Conservation (phyloP, 768 basidiomycete genomes). For the Terana coerulea region DNA sequence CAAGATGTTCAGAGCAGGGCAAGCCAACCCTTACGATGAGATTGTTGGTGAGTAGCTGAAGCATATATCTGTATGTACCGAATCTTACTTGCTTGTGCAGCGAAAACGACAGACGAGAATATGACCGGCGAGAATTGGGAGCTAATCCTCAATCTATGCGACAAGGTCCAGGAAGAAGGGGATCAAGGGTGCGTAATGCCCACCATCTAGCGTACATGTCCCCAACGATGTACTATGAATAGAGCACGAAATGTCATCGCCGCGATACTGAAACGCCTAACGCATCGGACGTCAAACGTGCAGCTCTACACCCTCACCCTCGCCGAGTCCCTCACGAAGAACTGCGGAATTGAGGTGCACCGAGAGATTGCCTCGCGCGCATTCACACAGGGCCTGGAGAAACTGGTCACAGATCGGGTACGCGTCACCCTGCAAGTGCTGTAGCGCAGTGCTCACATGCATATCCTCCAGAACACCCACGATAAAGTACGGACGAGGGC, state of each 20-base stretch:
- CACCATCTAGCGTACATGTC: not conserved
- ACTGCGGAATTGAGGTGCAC: conserved; percentile 77
- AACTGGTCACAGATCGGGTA: conserved; percentile 85
- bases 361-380: conserved; percentile 86
- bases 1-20: conserved; percentile 68
- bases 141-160: conserved; percentile 88
- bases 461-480: conserved; percentile 69
- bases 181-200: conserved; percentile 67
- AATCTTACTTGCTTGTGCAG: conserved; percentile 36
- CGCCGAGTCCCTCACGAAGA: conserved; percentile 87
- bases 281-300: conserved; percentile 94
- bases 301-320: conserved; percentile 91
- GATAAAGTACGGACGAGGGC: conserved; percentile 83
- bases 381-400: conserved; percentile 87
- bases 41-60: conserved; percentile 67
- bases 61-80: conserved; percentile 37
- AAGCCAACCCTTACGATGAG: conserved; percentile 82
- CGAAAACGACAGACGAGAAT: conserved; percentile 97
- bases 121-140: conserved; percentile 96
- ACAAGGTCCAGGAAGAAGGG: conserved; percentile 92
- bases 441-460: not conserved
- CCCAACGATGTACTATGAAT: conserved; percentile 14
- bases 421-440: conserved; percentile 8
- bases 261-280: conserved; percentile 82
- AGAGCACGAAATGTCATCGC: conserved; percentile 87